phyloP scores from a whole-genome alignment of 164 flowering plant genomes.

The Macadamia tetraphylla region DNA sequence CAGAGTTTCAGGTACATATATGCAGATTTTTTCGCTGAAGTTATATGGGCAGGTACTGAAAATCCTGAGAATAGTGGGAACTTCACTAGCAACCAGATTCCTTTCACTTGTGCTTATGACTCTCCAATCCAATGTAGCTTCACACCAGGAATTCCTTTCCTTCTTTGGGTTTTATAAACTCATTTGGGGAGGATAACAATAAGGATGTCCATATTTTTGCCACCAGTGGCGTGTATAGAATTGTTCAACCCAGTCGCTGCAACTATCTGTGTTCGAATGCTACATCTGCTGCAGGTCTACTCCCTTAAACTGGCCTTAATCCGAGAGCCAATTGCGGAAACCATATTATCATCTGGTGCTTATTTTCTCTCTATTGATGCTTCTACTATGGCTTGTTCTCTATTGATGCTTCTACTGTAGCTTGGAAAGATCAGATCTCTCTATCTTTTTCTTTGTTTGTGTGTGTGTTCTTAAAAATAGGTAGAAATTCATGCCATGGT shows the following conservation, averaged over 20 bases:
- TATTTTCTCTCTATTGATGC: no score
- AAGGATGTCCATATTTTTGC: constrained; percentile 37
- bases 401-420: no score
- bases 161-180: constrained; percentile 21
- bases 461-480: no score
- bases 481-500: no score
- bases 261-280: constrained; percentile 20
- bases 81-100: constrained; percentile 22
- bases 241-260: constrained; percentile 44
- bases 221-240: constrained; percentile 36
- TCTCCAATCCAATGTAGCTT: constrained; percentile 30
- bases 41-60: constrained; percentile 47
- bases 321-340: no score
- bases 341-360: no score
- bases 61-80: constrained; percentile 44
- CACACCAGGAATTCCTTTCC: constrained; percentile 20
- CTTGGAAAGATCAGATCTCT: no score
- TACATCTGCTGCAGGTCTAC: no score
- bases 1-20: constrained; percentile 1
- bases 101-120: constrained; percentile 32
- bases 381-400: no score
- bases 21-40: constrained; percentile 10
- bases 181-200: constrained; percentile 40
- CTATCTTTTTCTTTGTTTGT: no score
- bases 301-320: no score